Conservation (phyloP, 495 filamentous ascomycete species). For the Rostrohypoxylon terebratum region DNA sequence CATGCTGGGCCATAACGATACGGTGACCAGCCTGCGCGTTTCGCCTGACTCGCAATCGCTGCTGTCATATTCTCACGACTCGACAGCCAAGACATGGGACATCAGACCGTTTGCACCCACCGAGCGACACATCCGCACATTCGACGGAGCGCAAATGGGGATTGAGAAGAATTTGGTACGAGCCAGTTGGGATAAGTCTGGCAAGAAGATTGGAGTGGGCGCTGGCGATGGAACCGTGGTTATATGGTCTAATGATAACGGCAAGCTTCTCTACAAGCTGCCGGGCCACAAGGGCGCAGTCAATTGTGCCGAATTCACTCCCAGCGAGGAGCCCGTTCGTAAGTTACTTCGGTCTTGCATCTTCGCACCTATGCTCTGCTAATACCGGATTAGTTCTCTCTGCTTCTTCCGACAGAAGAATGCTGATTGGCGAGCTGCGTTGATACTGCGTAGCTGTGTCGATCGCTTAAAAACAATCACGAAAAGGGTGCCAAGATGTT, state of each 20-base stretch:
- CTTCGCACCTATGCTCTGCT: neutral
- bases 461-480: conserved; percentile 26
- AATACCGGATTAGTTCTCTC: conserved; percentile 73
- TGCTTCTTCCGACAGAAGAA: conserved; percentile 82
- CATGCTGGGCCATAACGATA: conserved; percentile 91
- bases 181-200: conserved; percentile 90
- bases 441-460: conserved; percentile 71
- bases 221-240: conserved; percentile 91
- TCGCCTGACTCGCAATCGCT: conserved; percentile 93
- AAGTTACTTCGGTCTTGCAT: conserved; percentile 58
- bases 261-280: conserved; percentile 91
- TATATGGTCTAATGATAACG: conserved; percentile 85
- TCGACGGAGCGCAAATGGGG: conserved; percentile 87
- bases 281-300: conserved; percentile 96
- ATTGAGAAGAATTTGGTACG: conserved; percentile 92
- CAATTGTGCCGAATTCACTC: conserved; percentile 92
- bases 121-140: conserved; percentile 84
- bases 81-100: conserved; percentile 94
- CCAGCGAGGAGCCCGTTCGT: conserved; percentile 86
- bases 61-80: conserved; percentile 93
- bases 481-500: neutral
- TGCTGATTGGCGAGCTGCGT: conserved; percentile 81
- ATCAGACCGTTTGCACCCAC: conserved; percentile 92
- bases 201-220: conserved; percentile 87
- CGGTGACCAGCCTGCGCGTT: conserved; percentile 86